Evolutionary conservation across 2,329 filamentous ascomycete species (phyloP), one percentile per base, ranked within the genome.

Genomic region (Colletotrichum sp.): DNA sequence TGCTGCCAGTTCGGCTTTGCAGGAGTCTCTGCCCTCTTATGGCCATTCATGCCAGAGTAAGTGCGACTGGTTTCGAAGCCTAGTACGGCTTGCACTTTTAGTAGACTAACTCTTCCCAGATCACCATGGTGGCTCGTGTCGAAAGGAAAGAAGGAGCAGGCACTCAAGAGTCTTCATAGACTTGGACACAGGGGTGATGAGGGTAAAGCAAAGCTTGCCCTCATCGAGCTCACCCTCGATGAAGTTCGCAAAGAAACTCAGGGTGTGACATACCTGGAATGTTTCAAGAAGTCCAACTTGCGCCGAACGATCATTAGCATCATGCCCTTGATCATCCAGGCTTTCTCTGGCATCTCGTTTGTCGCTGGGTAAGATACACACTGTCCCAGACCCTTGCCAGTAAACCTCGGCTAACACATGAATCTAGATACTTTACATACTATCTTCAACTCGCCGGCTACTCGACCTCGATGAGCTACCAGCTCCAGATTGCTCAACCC

Each of bases 371-470:
- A 78, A 28, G 71, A 68, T 44, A 75, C 77, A 8, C 87, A 88
- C 77, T 86, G 86, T 75, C 79, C 83, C 36, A 83, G 55, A 24
- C 34, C 18, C 26, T 34, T n/a, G n/a, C n/a, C n/a, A n/a, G n/a
- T n/a, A n/a, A n/a, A n/a, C n/a, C n/a, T n/a, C n/a, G n/a, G n/a
- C n/a, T n/a, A n/a, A n/a, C n/a, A n/a, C n/a, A n/a, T n/a, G n/a
- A n/a, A n/a, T n/a, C n/a, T n/a, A n/a, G n/a, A 5, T 78, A 78
- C 34, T 76, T 72, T 34, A 78, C 78, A 4, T 88, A 88, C 77
- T 87, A 87, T 76, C 79, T 84, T 36, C 84, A 88, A 73, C 79
- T 87, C 4, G 85, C 86, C 6, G 86, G 86, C 10, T 86, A 84
- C 76, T 81, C 80, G 48, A 84, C 82, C 0, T 68, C 76, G 2